phyloP scores from a whole-genome alignment of 2,329 filamentous ascomycete genomes.

The Lecanoromycetidae sp. region DNA sequence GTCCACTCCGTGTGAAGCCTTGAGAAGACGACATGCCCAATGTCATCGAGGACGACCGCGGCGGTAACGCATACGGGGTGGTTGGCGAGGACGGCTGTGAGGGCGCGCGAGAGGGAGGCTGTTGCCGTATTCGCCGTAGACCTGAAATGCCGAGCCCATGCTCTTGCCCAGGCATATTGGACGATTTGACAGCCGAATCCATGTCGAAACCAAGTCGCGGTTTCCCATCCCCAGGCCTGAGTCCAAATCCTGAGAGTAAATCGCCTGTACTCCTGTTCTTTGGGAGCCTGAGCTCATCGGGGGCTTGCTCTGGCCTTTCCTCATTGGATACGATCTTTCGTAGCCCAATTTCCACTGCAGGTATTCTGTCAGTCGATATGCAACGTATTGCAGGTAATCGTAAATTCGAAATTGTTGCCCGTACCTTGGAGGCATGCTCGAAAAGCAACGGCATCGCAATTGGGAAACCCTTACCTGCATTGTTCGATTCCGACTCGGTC shows the following conservation, averaged over 20 bases:
- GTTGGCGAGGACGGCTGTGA: slow-evolving; percentile 53
- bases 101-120: slow-evolving; percentile 54
- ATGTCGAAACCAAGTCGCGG: slow-evolving; percentile 69
- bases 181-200: slow-evolving; percentile 64
- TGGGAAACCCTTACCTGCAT: slow-evolving; percentile 4
- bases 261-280: slow-evolving; percentile 41
- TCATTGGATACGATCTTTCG: slow-evolving; percentile 10
- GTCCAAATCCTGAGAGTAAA: slow-evolving; percentile 30
- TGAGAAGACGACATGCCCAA: slow-evolving; percentile 48
- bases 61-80: slow-evolving; percentile 49
- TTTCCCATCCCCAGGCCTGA: slow-evolving; percentile 44
- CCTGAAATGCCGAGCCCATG: slow-evolving; percentile 77
- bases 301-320: background rate
- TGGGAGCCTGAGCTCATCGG: slow-evolving; percentile 11
- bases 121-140: slow-evolving; percentile 84
- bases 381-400: no score
- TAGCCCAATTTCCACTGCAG: background rate
- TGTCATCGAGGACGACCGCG: slow-evolving; percentile 60
- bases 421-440: background rate
- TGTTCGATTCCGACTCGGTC: slow-evolving; percentile 7
- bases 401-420: no score
- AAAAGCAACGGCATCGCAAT: background rate
- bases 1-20: slow-evolving; percentile 41
- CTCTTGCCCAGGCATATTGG: slow-evolving; percentile 74
- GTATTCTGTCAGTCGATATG: background rate